Evolutionary conservation across 148 eudicot genomes (phyloP).

Genomic region (Nyssa sinensis): DNA sequence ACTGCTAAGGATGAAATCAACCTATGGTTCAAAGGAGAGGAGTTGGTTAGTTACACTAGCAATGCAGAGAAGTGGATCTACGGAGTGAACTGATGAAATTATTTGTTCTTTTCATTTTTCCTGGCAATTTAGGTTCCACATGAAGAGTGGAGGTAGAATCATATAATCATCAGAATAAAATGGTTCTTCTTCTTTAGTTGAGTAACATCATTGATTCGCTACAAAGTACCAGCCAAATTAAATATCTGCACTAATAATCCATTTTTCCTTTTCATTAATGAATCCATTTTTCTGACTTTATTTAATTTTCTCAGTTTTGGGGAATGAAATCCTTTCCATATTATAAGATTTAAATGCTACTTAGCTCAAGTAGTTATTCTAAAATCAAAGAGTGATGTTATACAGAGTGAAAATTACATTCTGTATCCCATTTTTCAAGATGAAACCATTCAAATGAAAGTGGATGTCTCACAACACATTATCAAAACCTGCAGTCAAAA

Average conservation of each 20-base stretch:
- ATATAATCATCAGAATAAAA: constrained; percentile 4
- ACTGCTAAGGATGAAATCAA: constrained; percentile 92
- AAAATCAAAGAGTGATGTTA: no score
- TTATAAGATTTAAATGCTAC: no score
- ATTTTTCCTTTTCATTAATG: not conserved
- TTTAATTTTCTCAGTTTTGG: not conserved
- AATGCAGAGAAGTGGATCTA: constrained; percentile 91
- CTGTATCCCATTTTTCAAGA: no score
- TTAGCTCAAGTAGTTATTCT: no score
- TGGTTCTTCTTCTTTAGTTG: not conserved
- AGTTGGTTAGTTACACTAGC: constrained; percentile 74
- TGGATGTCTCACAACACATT: no score
- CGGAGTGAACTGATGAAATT: constrained; percentile 54
- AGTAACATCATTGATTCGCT: not conserved
- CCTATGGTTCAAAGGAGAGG: constrained; percentile 95
- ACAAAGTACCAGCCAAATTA: constrained; percentile 7
- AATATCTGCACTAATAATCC: not conserved
- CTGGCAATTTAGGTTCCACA: not conserved
- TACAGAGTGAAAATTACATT: no score
- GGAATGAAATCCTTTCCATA: no score
- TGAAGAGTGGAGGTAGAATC: not conserved
- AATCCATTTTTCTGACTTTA: no score
- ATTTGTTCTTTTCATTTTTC: constrained; percentile 4
- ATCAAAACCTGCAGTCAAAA: no score
- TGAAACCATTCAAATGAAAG: no score